These are phyloP conservation scores for Tolypocladium amazonense DNA, from an alignment of 2,329 filamentous ascomycete genomes.

Conservation along the genomic window DNA sequence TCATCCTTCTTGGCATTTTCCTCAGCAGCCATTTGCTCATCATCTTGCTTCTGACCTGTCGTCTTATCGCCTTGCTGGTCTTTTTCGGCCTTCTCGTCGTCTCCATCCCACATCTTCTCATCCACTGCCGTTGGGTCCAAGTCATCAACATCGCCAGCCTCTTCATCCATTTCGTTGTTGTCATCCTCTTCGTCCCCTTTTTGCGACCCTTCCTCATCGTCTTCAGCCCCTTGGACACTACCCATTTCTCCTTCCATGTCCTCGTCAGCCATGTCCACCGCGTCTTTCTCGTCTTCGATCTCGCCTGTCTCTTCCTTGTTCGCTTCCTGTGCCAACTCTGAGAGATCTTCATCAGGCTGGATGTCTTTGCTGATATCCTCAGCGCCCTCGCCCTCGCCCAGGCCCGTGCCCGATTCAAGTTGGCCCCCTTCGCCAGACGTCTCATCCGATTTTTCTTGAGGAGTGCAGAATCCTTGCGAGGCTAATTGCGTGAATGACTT, in stretches of 20 bases:
- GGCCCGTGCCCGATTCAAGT: constrained; percentile 80
- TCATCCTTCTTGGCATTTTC: constrained; percentile 43
- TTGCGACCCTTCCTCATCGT: constrained; percentile 48
- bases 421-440: constrained; percentile 63
- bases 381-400: constrained; percentile 88
- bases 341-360: constrained; percentile 82
- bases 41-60: constrained; percentile 56
- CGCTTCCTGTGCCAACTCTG: constrained; percentile 79
- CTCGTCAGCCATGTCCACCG: constrained; percentile 84
- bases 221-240: constrained; percentile 49
- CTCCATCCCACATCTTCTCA: constrained; percentile 98
- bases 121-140: constrained; percentile 83
- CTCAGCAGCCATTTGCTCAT: constrained; percentile 49
- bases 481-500: constrained; percentile 71
- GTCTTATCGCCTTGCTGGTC: constrained; percentile 67
- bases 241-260: constrained; percentile 82
- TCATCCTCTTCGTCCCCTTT: constrained; percentile 55
- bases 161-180: constrained; percentile 74
- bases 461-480: constrained; percentile 82
- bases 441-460: constrained; percentile 67
- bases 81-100: constrained; percentile 70
- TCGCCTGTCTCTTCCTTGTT: constrained; percentile 55
- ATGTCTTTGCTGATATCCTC: constrained; percentile 99
- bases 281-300: constrained; percentile 72
- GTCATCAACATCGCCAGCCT: constrained; percentile 84